Evolutionary conservation across 306 rosid species (phyloP), one percentile per base, ranked within the genome.

Genomic region (Mimosa bimucronata): DNA sequence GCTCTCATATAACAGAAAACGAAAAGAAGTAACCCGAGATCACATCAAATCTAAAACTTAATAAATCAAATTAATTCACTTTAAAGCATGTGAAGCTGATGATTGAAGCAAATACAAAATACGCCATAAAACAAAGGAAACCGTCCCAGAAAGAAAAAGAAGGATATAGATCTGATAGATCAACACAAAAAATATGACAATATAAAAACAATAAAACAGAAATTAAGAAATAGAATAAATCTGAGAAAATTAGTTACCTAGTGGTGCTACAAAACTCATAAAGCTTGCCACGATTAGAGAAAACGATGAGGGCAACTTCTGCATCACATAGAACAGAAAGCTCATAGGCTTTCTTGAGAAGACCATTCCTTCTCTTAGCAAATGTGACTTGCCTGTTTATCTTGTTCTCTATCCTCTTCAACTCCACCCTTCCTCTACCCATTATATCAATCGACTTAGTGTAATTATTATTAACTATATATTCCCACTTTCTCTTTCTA

Each of bases 361-460:
- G 89, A 7, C 98, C 98, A 89, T 91, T 94, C 65, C 98, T 90
- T 66, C 98, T 88, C 91, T 94, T 91, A 31, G 98, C 97, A 80
- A 94, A 94, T 5, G 98, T 94, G 0, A 94, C 98, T 31, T 94
- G 98, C 84, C 98, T 94, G 97, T 94, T 94, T 88, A 94, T 91
- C 89, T 94, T 94, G 90, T 94, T 94, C 94, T 94, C 97, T 87
- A 91, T 94, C 85, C 98, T 94, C 89, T 90, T 94, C 87, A 94
- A 77, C 86, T 94, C 98, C 42, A 94, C 98, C 85, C 98, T 90
- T 89, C 97, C 97, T 73, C 98, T 94, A 46, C 98, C 98, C 98
- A 94, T 83, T 14, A 34, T 34, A 34, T 26, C 37, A 7, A 42
- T 26, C 66, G 34, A 31, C 34, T 60, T 23, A 25, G 25, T 61